Conservation (phyloP, 306 rosid species). For the Gleditsia sinensis region DNA sequence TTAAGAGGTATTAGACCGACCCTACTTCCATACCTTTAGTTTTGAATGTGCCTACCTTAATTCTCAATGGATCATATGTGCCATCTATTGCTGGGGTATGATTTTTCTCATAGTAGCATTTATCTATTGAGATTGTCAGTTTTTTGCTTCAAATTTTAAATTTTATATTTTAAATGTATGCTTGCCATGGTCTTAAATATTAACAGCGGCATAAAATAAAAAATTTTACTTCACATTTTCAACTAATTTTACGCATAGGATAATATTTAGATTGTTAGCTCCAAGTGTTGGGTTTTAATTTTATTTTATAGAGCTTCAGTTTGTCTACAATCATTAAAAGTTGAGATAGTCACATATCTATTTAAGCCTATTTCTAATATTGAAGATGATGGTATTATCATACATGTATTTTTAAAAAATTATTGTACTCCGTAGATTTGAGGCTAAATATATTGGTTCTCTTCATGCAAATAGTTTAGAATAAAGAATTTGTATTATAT, state of each 20-base stretch:
- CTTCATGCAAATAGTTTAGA: neutral
- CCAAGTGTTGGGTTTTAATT: constrained; percentile 44
- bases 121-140: neutral
- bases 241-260: neutral
- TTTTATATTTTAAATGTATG: neutral
- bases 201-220: neutral
- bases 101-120: neutral
- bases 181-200: neutral
- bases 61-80: constrained; percentile 42
- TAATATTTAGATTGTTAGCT: constrained; percentile 45
- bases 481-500: neutral
- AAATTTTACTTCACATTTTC: neutral
- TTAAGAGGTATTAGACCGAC: too few species aligned
- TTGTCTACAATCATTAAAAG: constrained; percentile 38
- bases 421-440: neutral
- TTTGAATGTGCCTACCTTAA: constrained; percentile 42
- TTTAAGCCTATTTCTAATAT: constrained; percentile 27
- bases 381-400: constrained; percentile 40
- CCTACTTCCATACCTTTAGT: too few species aligned
- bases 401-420: constrained; percentile 7
- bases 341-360: constrained; percentile 35
- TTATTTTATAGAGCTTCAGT: constrained; percentile 45
- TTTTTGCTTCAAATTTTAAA: neutral
- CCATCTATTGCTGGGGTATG: constrained; percentile 63
- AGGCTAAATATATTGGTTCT: neutral